A percentile compares a stretch with the other conserved stretches of the same genome.
phyloP scores from a whole-genome alignment of 805 yeast species.

The Starmerella cellae region DNA sequence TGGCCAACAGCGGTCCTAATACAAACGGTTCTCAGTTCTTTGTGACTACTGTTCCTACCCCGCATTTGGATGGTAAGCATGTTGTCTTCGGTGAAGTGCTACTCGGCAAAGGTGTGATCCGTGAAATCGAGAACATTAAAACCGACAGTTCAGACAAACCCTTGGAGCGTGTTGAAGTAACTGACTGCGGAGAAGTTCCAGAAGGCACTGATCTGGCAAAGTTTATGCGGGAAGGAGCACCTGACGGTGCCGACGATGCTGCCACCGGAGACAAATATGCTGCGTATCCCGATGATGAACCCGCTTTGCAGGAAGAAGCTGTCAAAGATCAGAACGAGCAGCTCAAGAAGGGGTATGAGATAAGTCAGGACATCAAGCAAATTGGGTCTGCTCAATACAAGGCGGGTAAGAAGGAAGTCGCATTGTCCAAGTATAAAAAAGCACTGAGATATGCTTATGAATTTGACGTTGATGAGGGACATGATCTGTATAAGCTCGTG shows the following conservation, averaged over 20 bases:
- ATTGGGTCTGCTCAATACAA: slow-evolving; percentile 70
- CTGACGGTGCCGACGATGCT: slow-evolving; percentile 36
- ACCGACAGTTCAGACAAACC: slow-evolving; percentile 66
- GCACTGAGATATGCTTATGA: slow-evolving; percentile 57
- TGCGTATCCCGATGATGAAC: slow-evolving; percentile 62
- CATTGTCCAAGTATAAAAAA: slow-evolving; percentile 59
- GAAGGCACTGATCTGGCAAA: slow-evolving; percentile 41
- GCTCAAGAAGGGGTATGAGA: slow-evolving; percentile 39
- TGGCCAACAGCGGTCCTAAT: slow-evolving; percentile 95
- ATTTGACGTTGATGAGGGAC: slow-evolving; percentile 52
- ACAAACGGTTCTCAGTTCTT: slow-evolving; percentile 96
- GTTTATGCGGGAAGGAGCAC: slow-evolving; percentile 36
- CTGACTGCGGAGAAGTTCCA: slow-evolving; percentile 62
- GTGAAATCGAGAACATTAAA: slow-evolving; percentile 58
- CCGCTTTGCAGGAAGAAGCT: slow-evolving; percentile 39
- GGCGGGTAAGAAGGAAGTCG: slow-evolving; percentile 41
- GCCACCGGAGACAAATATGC: slow-evolving; percentile 74
- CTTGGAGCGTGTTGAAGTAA: slow-evolving; percentile 49
- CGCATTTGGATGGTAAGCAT: slow-evolving; percentile 90
- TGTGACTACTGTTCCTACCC: slow-evolving; percentile 82
- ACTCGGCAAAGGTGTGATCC: slow-evolving; percentile 68
- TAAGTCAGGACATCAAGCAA: slow-evolving; percentile 51
- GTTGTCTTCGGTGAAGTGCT: slow-evolving; percentile 90
- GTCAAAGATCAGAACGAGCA: slow-evolving; percentile 36
- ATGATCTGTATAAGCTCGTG: slow-evolving; percentile 31